Evolutionary conservation across 1,284 basidiomycete genomes (phyloP).

Genomic region (Papiliotrema flavescens): DNA sequence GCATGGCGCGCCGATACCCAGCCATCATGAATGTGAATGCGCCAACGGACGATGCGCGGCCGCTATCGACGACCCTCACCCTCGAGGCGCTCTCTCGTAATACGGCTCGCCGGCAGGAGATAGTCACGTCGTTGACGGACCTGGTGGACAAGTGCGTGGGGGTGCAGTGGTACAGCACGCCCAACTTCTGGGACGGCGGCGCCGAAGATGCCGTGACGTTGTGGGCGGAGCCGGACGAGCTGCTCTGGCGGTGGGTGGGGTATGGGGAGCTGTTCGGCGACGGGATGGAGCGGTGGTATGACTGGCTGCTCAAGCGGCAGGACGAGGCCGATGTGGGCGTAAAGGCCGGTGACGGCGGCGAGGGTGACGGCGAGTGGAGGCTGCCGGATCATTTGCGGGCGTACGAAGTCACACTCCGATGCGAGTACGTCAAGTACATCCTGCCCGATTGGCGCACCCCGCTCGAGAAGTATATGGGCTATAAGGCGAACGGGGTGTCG

Average conservation of each 20-base stretch:
- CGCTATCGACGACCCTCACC: neutral
- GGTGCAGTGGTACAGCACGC: conserved; percentile 6
- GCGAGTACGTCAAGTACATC: conserved; percentile 11
- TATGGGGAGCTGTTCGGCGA: conserved; percentile 11
- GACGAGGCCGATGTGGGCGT: neutral
- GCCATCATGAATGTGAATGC: too few relatives aligned
- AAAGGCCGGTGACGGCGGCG: too few relatives aligned
- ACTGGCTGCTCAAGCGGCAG: too few relatives aligned
- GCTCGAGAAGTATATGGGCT: neutral
- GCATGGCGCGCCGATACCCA: neutral
- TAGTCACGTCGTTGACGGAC: conserved; percentile 2
- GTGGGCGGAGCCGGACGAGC: conserved; percentile 3
- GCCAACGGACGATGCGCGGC: neutral
- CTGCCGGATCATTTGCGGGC: neutral
- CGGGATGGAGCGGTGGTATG: neutral
- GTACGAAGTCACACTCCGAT: neutral
- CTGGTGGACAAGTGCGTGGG: conserved; percentile 12
- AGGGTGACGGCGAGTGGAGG: neutral
- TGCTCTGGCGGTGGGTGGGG: conserved; percentile 4
- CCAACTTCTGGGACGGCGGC: conserved; percentile 12
- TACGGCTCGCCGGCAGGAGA: neutral
- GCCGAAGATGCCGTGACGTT: conserved; percentile 8
- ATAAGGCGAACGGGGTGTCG: neutral
- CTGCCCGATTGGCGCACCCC: conserved; percentile 7
- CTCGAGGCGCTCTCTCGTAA: neutral